phyloP scores from a whole-genome alignment of 768 basidiomycete genomes.

The Xerocomellus amylosporus region DNA sequence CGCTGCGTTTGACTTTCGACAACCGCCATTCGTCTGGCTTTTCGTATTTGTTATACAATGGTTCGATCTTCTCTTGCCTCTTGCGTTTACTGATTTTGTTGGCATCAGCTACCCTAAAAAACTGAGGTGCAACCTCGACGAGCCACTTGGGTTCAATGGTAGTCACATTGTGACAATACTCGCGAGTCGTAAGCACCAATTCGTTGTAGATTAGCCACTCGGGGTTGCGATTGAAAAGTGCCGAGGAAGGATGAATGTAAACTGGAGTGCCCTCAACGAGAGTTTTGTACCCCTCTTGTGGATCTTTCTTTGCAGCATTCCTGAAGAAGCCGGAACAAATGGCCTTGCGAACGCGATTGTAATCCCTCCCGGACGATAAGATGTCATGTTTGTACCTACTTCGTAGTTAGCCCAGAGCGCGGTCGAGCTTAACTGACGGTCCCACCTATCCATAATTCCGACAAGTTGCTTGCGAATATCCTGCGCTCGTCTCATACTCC shows the following conservation, averaged over 20 bases:
- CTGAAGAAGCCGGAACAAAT: slow-evolving; percentile 98
- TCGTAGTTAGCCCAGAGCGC: slow-evolving; percentile 3
- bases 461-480: slow-evolving; percentile 97
- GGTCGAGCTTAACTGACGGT: slow-evolving; percentile 3
- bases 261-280: slow-evolving; percentile 98
- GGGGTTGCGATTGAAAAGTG: slow-evolving; percentile 93
- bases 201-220: slow-evolving; percentile 98
- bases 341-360: slow-evolving; percentile 88
- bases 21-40: slow-evolving; percentile 93
- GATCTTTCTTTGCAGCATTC: slow-evolving; percentile 98
- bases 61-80: slow-evolving; percentile 95
- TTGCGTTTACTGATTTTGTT: slow-evolving; percentile 98
- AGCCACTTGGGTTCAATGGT: slow-evolving; percentile 98
- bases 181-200: slow-evolving; percentile 91
- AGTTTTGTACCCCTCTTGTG: slow-evolving; percentile 97
- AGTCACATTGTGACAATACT: slow-evolving; percentile 91
- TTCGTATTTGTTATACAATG: slow-evolving; percentile 93
- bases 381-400: slow-evolving; percentile 95
- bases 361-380: slow-evolving; percentile 87
- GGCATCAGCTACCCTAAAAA: slow-evolving; percentile 97
- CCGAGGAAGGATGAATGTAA: slow-evolving; percentile 96
- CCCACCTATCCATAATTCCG: slow-evolving; percentile 97
- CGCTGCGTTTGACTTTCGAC: slow-evolving; percentile 88
- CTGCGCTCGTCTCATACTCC: slow-evolving; percentile 95
- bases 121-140: slow-evolving; percentile 95